phyloP scores from a whole-genome alignment of 805 yeast species.

The Ogataea ramenticola region DNA sequence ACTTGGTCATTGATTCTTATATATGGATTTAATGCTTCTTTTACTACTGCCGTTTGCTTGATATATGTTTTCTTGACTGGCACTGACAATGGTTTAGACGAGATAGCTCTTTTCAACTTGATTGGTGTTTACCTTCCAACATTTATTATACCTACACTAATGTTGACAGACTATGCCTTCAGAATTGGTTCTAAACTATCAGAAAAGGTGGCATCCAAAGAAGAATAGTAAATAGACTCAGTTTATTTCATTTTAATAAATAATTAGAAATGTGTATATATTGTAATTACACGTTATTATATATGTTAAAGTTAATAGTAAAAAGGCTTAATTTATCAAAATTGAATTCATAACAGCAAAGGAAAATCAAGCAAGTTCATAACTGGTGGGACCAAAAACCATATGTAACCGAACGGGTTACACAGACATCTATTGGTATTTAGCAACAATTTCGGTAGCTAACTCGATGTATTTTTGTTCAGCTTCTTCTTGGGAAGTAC shows the following conservation, averaged over 20 bases:
- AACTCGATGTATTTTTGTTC: constrained; percentile 71
- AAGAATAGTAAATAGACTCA: neutral
- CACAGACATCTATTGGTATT: constrained; percentile 28
- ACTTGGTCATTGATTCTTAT: constrained; percentile 31
- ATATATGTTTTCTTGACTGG: constrained; percentile 32
- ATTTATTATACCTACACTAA: constrained; percentile 51
- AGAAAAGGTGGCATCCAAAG: neutral
- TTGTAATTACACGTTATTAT: too few species aligned
- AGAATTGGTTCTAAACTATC: constrained; percentile 5
- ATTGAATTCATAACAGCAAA: too few species aligned
- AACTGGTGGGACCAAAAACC: too few species aligned
- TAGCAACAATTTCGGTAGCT: constrained; percentile 55
- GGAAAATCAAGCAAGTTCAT: too few species aligned
- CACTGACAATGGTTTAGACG: constrained; percentile 33
- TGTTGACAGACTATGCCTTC: constrained; percentile 40
- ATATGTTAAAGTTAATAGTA: too few species aligned
- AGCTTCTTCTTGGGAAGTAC: constrained; percentile 83
- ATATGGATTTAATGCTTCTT: constrained; percentile 78
- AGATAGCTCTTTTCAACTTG: constrained; percentile 34
- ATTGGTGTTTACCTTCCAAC: constrained; percentile 63
- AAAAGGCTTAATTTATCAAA: too few species aligned
- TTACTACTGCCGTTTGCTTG: constrained; percentile 73
- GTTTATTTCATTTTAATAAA: too few species aligned
- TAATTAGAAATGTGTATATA: neutral
- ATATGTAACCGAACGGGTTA: neutral